phyloP scores from a whole-genome alignment of 768 basidiomycete genomes.

The Suillus subaureus region DNA sequence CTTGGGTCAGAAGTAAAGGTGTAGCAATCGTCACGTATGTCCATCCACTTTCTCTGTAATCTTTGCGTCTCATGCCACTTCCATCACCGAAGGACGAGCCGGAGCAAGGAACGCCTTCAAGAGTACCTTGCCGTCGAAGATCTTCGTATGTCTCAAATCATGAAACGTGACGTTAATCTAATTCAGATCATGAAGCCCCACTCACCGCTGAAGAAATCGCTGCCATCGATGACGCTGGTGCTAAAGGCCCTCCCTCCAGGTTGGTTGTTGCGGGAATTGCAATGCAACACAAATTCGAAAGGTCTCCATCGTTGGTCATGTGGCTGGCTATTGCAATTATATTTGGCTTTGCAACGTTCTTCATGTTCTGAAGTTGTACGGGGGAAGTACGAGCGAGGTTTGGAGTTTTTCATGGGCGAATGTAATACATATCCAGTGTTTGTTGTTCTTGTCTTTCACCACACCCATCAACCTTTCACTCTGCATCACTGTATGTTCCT shows the following conservation, averaged over 20 bases:
- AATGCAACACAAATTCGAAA: background rate
- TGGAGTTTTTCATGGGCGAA: background rate
- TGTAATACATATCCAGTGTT: background rate
- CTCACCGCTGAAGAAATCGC: constrained; percentile 60
- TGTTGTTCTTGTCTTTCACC: background rate
- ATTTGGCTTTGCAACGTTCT: background rate
- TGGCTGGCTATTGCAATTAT: background rate
- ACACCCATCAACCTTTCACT: background rate
- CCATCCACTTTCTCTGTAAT: background rate
- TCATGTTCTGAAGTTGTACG: background rate
- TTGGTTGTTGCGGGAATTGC: background rate
- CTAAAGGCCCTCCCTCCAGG: constrained; percentile 43
- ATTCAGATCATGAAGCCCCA: constrained; percentile 38
- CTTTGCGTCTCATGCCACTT: constrained; percentile 6
- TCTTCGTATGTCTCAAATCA: constrained; percentile 38
- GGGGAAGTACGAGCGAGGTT: background rate
- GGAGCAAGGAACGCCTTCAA: constrained; percentile 58
- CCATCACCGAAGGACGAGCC: constrained; percentile 52
- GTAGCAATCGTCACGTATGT: constrained; percentile 65
- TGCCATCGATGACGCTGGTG: constrained; percentile 66
- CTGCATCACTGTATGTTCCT: background rate
- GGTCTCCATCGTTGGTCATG: background rate
- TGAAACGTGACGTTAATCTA: background rate
- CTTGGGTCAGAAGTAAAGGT: constrained; percentile 71
- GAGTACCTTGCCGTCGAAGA: constrained; percentile 72